phyloP scores from a whole-genome alignment of 208 protist genomes.

The Strigomonas galati region DNA sequence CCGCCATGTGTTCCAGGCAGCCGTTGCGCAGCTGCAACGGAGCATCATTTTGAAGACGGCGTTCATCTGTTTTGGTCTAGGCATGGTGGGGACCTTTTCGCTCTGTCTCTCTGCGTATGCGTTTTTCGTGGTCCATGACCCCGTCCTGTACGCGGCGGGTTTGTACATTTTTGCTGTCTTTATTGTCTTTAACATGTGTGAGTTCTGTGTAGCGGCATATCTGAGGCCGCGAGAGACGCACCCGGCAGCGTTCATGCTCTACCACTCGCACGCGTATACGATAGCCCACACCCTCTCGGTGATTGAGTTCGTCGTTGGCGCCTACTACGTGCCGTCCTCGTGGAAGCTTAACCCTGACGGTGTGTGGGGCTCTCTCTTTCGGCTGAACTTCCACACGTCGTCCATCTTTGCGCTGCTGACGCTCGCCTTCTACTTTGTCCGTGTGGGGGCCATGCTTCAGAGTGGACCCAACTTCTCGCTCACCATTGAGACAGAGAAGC shows the following conservation, averaged over 20 bases:
- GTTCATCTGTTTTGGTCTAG: conserved; percentile 58
- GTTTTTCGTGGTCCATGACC: conserved; percentile 19
- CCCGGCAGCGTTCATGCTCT: conserved; percentile 81
- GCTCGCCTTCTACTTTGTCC: conserved; percentile 58
- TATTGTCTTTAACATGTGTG: conserved; percentile 71
- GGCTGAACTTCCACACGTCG: conserved; percentile 32
- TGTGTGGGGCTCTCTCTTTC: conserved; percentile 22
- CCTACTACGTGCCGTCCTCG: conserved; percentile 38
- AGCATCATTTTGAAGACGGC: conserved; percentile 53
- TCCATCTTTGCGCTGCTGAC: conserved; percentile 40
- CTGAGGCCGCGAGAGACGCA: conserved; percentile 63
- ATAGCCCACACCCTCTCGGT: conserved; percentile 38
- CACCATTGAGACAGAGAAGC: conserved; percentile 60
- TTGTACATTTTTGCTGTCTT: conserved; percentile 56
- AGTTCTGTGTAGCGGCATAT: conserved; percentile 61
- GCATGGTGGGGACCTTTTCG: conserved; percentile 25
- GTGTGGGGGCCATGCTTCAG: conserved; percentile 79
- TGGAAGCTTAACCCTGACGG: conserved; percentile 33
- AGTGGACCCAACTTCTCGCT: conserved; percentile 84
- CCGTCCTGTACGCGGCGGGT: conserved; percentile 46
- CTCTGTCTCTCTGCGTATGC: conserved; percentile 38
- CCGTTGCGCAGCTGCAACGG: conserved; percentile 14
- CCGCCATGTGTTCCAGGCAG: background rate
- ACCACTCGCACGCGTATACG: conserved; percentile 64
- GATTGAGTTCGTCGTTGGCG: conserved; percentile 75